Evolutionary conservation across 2,329 filamentous ascomycete genomes (phyloP).

Genomic region (Verticillium tricorpus): DNA sequence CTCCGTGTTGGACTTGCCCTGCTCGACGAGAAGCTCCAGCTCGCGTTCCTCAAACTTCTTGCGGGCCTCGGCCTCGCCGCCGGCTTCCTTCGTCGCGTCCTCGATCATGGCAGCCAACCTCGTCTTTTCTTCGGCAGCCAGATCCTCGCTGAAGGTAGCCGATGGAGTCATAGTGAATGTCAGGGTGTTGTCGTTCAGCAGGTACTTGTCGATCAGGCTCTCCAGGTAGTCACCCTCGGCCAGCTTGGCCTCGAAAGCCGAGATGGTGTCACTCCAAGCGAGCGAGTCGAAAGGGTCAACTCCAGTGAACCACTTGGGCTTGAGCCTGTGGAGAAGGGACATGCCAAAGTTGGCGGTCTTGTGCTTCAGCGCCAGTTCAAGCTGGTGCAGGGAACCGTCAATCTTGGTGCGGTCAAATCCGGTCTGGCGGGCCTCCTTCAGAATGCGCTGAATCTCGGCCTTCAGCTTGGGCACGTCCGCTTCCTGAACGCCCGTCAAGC

Average conservation of each 20-base stretch:
- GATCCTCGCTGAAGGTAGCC: slow-evolving; percentile 64
- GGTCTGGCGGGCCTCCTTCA: slow-evolving; percentile 63
- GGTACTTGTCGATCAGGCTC: slow-evolving; percentile 79
- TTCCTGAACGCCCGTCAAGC: slow-evolving; percentile 83
- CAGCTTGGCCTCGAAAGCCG: slow-evolving; percentile 74
- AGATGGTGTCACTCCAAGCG: slow-evolving; percentile 85
- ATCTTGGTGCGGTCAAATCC: slow-evolving; percentile 90
- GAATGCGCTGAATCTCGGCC: slow-evolving; percentile 65
- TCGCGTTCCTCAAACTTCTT: slow-evolving; percentile 73
- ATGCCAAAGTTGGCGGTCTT: slow-evolving; percentile 96
- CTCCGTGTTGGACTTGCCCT: slow-evolving; percentile 78
- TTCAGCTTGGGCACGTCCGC: slow-evolving; percentile 75
- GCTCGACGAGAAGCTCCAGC: slow-evolving; percentile 72
- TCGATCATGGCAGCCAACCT: slow-evolving; percentile 72
- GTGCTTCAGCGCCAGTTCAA: slow-evolving; percentile 90
- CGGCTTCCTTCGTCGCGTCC: slow-evolving; percentile 62
- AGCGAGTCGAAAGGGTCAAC: slow-evolving; percentile 87
- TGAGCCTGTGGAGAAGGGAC: slow-evolving; percentile 80
- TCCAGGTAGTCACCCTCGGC: slow-evolving; percentile 78
- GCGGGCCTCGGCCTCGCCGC: slow-evolving; percentile 67
- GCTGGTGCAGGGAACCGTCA: slow-evolving; percentile 86
- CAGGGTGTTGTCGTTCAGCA: slow-evolving; percentile 80
- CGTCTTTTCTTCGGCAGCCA: slow-evolving; percentile 71
- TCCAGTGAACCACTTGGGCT: slow-evolving; percentile 93
- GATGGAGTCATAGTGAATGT: slow-evolving; percentile 94